Conservation (phyloP, 805 yeast genomes). For the Groenewaldozyma tartarivorans region DNA sequence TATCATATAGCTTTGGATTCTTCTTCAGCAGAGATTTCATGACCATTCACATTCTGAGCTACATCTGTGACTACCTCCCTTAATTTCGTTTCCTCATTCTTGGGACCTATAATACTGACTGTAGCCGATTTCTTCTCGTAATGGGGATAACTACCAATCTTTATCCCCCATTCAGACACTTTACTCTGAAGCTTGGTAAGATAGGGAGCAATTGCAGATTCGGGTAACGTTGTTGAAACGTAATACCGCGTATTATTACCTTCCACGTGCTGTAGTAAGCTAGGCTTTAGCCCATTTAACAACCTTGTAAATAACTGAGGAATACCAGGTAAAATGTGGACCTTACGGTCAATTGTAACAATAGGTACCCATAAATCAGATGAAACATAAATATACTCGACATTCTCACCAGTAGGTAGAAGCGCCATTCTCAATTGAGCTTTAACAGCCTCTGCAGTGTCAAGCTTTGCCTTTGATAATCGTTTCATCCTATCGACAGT, state of each 20-base stretch:
- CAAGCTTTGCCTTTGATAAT: constrained; percentile 29
- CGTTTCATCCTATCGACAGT: constrained; percentile 52
- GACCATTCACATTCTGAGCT: constrained; percentile 42
- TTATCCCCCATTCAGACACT: constrained; percentile 35
- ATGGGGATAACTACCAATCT: constrained; percentile 84
- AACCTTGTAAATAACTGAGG: constrained; percentile 61
- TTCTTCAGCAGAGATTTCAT: constrained; percentile 45
- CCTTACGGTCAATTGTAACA: constrained; percentile 53
- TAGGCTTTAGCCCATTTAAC: constrained; percentile 36
- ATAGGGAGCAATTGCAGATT: constrained; percentile 61
- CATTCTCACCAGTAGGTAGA: constrained; percentile 43
- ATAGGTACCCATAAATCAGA: constrained; percentile 77
- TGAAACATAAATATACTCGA: constrained; percentile 29
- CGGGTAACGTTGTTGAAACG: constrained; percentile 53
- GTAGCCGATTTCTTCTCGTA: constrained; percentile 53
- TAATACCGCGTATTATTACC: constrained; percentile 35
- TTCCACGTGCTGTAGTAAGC: constrained; percentile 31
- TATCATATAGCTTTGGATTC: constrained; percentile 31
- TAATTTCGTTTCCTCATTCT: constrained; percentile 30
- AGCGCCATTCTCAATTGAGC: constrained; percentile 78
- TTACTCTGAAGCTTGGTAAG: constrained; percentile 43
- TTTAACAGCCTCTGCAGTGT: constrained; percentile 34
- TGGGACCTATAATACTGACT: constrained; percentile 62
- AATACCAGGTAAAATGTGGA: constrained; percentile 75
- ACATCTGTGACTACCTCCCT: constrained; percentile 38